Percentiles rank a stretch among this genome's conserved stretches.
phyloP scores from a whole-genome alignment of 495 filamentous ascomycete genomes.

The Venustampulla echinocandica region DNA sequence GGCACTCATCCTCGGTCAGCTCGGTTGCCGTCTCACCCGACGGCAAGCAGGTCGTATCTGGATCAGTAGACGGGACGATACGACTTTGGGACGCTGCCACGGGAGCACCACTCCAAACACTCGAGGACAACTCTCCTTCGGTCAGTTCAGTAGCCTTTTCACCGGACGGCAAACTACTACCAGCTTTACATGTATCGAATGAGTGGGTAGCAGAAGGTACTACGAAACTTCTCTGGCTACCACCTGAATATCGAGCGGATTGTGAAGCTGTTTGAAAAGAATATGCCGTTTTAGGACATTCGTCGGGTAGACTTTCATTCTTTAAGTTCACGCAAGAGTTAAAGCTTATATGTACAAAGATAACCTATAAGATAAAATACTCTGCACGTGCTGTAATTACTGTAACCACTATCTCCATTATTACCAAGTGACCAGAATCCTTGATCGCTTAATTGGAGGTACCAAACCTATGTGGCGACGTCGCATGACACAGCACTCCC shows the following conservation, averaged over 20 bases:
- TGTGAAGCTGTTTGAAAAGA: conserved; percentile 7
- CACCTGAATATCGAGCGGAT: conserved; percentile 7
- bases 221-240: conserved; percentile 11
- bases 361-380: no score
- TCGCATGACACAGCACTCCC: conserved; percentile 1
- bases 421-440: no score
- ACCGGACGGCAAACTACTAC: conserved; percentile 7
- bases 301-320: conserved; percentile 11
- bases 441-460: conserved; percentile 15
- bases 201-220: conserved; percentile 6
- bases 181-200: conserved; percentile 8
- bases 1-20: conserved; percentile 1
- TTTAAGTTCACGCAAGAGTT: conserved; percentile 7
- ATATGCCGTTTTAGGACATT: conserved; percentile 4
- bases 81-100: no score
- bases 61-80: conserved; percentile 1
- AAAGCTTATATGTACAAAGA: conserved; percentile 12
- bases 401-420: conserved; percentile 3
- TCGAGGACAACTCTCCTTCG: conserved; percentile 14
- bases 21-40: conserved; percentile 8
- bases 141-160: conserved; percentile 12
- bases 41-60: neutral
- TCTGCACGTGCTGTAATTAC: no score
- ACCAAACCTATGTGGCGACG: conserved; percentile 9
- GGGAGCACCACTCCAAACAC: conserved; percentile 12